phyloP scores from a whole-genome alignment of 148 eudicot species.

The Selenicereus undatus region DNA sequence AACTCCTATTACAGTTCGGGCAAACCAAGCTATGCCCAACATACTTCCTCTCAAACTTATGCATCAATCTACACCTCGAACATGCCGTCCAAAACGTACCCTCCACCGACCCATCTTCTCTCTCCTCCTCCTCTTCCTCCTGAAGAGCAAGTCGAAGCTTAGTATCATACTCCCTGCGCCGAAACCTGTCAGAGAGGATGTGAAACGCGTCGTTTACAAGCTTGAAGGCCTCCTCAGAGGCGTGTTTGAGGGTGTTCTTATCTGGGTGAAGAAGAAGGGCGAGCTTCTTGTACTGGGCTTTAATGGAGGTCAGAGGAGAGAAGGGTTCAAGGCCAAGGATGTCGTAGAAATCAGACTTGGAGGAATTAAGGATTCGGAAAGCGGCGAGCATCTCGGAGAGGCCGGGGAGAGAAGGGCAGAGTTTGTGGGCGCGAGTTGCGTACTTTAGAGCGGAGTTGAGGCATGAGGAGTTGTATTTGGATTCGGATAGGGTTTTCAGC shows the following conservation, averaged over 20 bases:
- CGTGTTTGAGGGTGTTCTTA: slow-evolving; percentile 33
- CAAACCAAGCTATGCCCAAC: slow-evolving; percentile 64
- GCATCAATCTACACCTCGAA: slow-evolving; percentile 41
- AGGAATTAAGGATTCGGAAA: slow-evolving; percentile 41
- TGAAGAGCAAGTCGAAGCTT: slow-evolving; percentile 51
- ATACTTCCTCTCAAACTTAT: slow-evolving; percentile 67
- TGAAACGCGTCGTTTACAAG: slow-evolving; percentile 49
- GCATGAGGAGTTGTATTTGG: slow-evolving; percentile 41
- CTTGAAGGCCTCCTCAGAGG: slow-evolving; percentile 67
- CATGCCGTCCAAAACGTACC: slow-evolving; percentile 55
- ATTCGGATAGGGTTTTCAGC: slow-evolving; percentile 59
- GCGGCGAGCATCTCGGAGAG: slow-evolving; percentile 51
- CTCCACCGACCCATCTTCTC: slow-evolving; percentile 5
- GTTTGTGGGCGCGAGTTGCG: slow-evolving; percentile 43
- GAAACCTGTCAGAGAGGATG: slow-evolving; percentile 49
- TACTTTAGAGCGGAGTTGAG: slow-evolving; percentile 49
- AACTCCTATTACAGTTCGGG: slow-evolving; percentile 54
- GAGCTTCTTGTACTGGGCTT: slow-evolving; percentile 57
- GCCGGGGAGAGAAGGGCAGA: slow-evolving; percentile 44
- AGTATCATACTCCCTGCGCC: slow-evolving; percentile 51
- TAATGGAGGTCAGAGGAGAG: slow-evolving; percentile 44
- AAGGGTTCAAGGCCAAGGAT: slow-evolving; percentile 54
- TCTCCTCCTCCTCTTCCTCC: slow-evolving; percentile 29
- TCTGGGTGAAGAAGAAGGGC: slow-evolving; percentile 65
- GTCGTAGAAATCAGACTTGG: slow-evolving; percentile 43